Base-by-base conservation (phyloP, 306 rosid genomes). In the Leucaena leucocephala region DNA sequence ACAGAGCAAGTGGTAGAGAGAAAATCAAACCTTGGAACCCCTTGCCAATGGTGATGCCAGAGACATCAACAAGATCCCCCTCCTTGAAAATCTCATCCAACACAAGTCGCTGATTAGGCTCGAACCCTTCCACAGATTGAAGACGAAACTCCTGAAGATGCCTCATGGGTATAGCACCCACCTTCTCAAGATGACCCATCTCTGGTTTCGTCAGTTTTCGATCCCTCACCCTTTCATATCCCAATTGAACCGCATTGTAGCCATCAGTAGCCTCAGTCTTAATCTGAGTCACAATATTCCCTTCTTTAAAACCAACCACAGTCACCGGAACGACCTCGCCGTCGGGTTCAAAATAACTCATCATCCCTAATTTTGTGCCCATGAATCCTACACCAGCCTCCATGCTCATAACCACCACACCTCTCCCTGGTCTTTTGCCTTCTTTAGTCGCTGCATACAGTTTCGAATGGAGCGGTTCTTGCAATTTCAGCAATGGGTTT, bases 71-170 rank as follows among this genome's bases (percentile, higher is more conserved):
- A 45, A 94, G 82, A 80, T 94, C 98, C 0, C 98, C 98, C 68
- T 94, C 98, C 63, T 88, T 85, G 90, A 94, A 94, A 12, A 94
- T 40, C 9, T 94, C 86, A 33, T 88, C 86, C 14, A 94, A 78
- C 4, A 68, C 50, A n/a, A 94, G 84, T 61, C 85, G 83, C 78
- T 94, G 98, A 79, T 89, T 94, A 9, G 89, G 82, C 50, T 89
- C 86, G 40, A 92, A 94, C 0, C 81, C 89, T 5, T 89, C 86
- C 0, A 91, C 46, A n/a, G 85, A 40, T 49, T 79, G 88, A 49
- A 94, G 96, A 6, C 97, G 93, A 49, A 94, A 94, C 89, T 94
- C 97, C 90, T 94, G 98, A 79, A 94, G 91, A 74, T 94, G 98
- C 17, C 97, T 92, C 86, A 94, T 71, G 5, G 98, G 97, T 67